Percentiles rank a stretch among this genome's conserved stretches.
Evolutionary conservation across 257 asterid species (phyloP).

Genomic region (Mitragyna speciosa): DNA sequence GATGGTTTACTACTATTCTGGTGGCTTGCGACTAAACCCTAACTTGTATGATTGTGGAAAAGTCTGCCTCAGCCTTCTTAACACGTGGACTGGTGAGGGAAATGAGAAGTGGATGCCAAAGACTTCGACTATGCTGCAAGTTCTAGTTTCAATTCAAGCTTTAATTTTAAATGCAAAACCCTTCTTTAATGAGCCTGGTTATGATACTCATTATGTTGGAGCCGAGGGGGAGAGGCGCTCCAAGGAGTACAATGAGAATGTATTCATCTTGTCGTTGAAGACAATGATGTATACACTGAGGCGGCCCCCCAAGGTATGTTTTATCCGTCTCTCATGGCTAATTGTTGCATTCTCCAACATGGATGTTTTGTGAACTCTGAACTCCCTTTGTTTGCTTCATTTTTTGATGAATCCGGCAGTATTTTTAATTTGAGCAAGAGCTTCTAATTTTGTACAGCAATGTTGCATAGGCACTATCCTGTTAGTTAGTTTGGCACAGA

Average conservation of each 20-base stretch:
- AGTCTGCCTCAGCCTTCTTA: constrained; percentile 60
- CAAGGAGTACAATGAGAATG: constrained; percentile 42
- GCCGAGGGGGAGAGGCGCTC: constrained; percentile 34
- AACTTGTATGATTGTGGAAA: constrained; percentile 60
- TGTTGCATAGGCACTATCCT: too few species aligned
- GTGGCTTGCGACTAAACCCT: constrained; percentile 55
- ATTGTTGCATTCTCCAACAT: not conserved
- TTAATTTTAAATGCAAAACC: constrained; percentile 48
- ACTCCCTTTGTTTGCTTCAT: not conserved
- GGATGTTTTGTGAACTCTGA: not conserved
- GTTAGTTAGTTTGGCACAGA: not conserved
- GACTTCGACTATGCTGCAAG: constrained; percentile 59
- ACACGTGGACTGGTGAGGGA: constrained; percentile 56
- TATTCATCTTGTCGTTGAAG: constrained; percentile 44
- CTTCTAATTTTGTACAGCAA: not conserved
- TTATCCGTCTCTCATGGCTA: not conserved
- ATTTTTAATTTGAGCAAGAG: not conserved
- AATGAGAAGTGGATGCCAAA: constrained; percentile 51
- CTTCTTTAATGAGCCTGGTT: constrained; percentile 58
- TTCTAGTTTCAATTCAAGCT: constrained; percentile 55
- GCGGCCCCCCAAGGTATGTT: constrained; percentile 54
- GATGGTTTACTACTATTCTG: constrained; percentile 58
- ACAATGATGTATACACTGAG: constrained; percentile 51
- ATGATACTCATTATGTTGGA: constrained; percentile 33
- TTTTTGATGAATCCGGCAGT: not conserved